Conservation (phyloP, 2,329 filamentous ascomycete genomes). For the Aspergillus transmontanensis region DNA sequence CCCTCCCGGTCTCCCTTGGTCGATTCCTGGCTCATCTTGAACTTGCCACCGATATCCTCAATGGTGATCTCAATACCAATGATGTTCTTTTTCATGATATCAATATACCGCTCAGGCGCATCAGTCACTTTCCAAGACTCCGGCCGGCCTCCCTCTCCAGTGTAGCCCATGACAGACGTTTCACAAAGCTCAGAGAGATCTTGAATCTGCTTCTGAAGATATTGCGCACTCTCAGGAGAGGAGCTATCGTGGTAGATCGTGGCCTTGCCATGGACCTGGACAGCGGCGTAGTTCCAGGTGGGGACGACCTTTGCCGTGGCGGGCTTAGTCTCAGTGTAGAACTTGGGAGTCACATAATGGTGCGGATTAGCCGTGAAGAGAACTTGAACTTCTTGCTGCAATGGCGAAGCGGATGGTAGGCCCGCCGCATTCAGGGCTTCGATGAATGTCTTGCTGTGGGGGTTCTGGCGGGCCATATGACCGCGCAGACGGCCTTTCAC, state of each 20-base stretch:
- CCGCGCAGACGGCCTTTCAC: constrained; percentile 51
- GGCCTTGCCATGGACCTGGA: constrained; percentile 63
- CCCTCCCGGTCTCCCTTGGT: constrained; percentile 56
- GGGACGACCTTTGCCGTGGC: constrained; percentile 67
- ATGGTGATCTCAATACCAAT: constrained; percentile 64
- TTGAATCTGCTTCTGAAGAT: constrained; percentile 49
- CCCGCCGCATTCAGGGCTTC: constrained; percentile 41
- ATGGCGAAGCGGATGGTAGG: constrained; percentile 39
- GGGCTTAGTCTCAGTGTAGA: constrained; percentile 68
- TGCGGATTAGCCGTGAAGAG: constrained; percentile 62
- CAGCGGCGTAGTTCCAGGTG: constrained; percentile 71
- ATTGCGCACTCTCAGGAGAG: constrained; percentile 48
- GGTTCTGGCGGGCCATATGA: constrained; percentile 65
- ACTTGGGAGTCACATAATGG: constrained; percentile 70
- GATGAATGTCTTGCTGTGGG: constrained; percentile 64
- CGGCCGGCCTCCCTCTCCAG: constrained; percentile 51
- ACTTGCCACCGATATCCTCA: constrained; percentile 60
- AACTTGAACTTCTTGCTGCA: constrained; percentile 57
- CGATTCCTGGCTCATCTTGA: constrained; percentile 69
- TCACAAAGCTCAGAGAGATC: constrained; percentile 56
- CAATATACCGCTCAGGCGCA: constrained; percentile 60
- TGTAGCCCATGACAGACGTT: constrained; percentile 59
- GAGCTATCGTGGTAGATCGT: constrained; percentile 57
- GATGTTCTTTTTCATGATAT: constrained; percentile 60
- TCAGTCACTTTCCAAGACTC: constrained; percentile 60